Conservation (phyloP, 2,329 filamentous ascomycete species). For the Ilyonectria destructans region DNA sequence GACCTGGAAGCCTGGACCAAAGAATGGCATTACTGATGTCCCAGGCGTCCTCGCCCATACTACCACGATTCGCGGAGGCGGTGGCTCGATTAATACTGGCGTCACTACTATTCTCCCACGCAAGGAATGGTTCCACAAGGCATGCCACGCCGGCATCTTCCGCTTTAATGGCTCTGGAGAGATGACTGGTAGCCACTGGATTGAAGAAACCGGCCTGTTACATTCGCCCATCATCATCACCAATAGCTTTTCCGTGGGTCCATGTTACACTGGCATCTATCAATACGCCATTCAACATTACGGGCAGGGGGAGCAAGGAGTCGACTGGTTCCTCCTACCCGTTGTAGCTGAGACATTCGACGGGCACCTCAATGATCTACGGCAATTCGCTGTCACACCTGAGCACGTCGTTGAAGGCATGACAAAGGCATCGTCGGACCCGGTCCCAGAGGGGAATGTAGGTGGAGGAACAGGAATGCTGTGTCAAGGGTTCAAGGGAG, state of each 20-base stretch:
- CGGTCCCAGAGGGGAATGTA: constrained; percentile 72
- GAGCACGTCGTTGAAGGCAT: constrained; percentile 69
- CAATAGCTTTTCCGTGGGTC: constrained; percentile 37
- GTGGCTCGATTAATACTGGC: constrained; percentile 59
- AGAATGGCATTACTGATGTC: constrained; percentile 65
- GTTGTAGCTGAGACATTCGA: constrained; percentile 76
- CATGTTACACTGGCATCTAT: constrained; percentile 69
- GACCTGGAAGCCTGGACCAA: constrained; percentile 58
- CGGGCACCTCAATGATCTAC: constrained; percentile 71
- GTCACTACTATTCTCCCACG: constrained; percentile 64
- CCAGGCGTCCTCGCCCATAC: constrained; percentile 61
- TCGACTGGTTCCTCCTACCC: constrained; percentile 70
- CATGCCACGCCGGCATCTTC: constrained; percentile 67
- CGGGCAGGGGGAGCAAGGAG: constrained; percentile 54
- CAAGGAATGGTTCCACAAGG: constrained; percentile 52
- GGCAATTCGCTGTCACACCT: constrained; percentile 68
- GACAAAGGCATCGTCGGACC: constrained; percentile 62
- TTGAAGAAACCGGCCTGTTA: constrained; percentile 70
- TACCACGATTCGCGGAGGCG: constrained; percentile 54
- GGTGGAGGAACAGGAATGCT: constrained; percentile 78
- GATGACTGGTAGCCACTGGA: constrained; percentile 73
- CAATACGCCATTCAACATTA: constrained; percentile 67
- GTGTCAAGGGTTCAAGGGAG: constrained; percentile 76
- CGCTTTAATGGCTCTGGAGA: constrained; percentile 77
- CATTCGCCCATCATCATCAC: constrained; percentile 27